Percentiles rank a stretch among this genome's conserved stretches.
Evolutionary conservation across 352 stramenopile genomes (phyloP).

Genomic region (Phytophthora pseudosyringae): DNA sequence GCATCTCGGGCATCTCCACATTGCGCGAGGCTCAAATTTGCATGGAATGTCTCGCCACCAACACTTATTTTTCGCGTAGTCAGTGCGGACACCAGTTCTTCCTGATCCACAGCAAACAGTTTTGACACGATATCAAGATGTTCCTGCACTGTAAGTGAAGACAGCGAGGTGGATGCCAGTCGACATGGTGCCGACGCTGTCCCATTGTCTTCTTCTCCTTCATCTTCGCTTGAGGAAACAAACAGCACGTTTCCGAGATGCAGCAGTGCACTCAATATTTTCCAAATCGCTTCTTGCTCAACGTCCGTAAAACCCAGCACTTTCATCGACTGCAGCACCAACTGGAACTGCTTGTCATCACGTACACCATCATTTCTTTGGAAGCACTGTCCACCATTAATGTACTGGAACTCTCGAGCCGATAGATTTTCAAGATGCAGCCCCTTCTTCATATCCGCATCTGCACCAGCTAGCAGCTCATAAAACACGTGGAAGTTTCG

Average conservation of each 20-base stretch:
- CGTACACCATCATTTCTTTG: constrained; percentile 68
- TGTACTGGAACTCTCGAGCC: constrained; percentile 68
- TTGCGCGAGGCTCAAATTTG: constrained; percentile 72
- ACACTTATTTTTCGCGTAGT: constrained; percentile 79
- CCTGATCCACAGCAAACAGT: constrained; percentile 52
- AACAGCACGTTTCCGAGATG: constrained; percentile 88
- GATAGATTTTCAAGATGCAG: constrained; percentile 47
- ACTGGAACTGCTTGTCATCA: constrained; percentile 68
- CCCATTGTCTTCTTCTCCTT: constrained; percentile 53
- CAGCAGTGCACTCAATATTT: constrained; percentile 72
- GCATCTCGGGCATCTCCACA: constrained; percentile 74
- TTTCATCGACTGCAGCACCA: constrained; percentile 72
- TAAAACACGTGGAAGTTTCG: constrained; percentile 90
- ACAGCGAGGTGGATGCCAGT: constrained; percentile 41
- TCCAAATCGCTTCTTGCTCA: constrained; percentile 73
- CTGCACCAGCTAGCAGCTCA: constrained; percentile 65
- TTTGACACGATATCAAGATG: constrained; percentile 51
- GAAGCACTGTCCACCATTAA: constrained; percentile 70
- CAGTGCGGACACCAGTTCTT: constrained; percentile 57
- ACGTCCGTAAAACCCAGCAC: constrained; percentile 71
- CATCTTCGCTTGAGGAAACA: constrained; percentile 60
- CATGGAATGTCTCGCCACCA: constrained; percentile 65
- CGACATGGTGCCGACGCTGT: constrained; percentile 44
- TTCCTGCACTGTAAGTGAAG: constrained; percentile 42
- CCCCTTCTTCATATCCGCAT: constrained; percentile 49